phyloP scores from a whole-genome alignment of 2,329 filamentous ascomycete genomes.

The Penicillium rolfsii region DNA sequence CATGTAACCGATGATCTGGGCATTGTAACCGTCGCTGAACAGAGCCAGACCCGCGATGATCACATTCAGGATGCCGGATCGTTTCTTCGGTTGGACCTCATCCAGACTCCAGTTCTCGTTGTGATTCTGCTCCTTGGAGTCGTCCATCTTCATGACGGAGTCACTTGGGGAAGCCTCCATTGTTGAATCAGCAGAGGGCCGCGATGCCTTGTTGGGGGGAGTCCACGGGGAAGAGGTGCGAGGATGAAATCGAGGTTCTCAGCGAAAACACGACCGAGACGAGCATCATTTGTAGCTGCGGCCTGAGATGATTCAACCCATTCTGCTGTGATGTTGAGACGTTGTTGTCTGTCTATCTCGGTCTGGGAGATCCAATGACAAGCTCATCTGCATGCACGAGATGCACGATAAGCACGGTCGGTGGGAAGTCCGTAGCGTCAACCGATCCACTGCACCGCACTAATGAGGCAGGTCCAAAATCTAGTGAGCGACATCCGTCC shows the following conservation, averaged over 20 bases:
- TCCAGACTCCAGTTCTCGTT: conserved; percentile 16
- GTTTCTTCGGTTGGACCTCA: conserved; percentile 5
- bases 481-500: background rate
- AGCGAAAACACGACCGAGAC: background rate
- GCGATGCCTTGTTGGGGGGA: no score
- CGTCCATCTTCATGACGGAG: conserved; percentile 17
- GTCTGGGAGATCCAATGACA: conserved; percentile 11
- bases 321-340: background rate
- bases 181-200: background rate
- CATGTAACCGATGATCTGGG: conserved; percentile 45
- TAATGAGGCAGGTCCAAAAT: background rate
- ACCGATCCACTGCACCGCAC: background rate
- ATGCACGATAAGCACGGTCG: conserved; percentile 5
- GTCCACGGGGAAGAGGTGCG: background rate
- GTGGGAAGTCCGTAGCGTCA: conserved; percentile 19
- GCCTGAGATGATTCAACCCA: background rate
- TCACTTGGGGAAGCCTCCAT: conserved; percentile 18
- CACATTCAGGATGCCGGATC: conserved; percentile 39
- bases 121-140: conserved; percentile 6
- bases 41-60: conserved; percentile 43
- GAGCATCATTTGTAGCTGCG: conserved; percentile 1
- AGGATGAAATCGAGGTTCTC: background rate
- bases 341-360: background rate
- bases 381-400: conserved; percentile 7
- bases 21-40: conserved; percentile 47